Evolutionary conservation across 2,329 filamentous ascomycete genomes (phyloP).

Genomic region (Meredithiella fracta): DNA sequence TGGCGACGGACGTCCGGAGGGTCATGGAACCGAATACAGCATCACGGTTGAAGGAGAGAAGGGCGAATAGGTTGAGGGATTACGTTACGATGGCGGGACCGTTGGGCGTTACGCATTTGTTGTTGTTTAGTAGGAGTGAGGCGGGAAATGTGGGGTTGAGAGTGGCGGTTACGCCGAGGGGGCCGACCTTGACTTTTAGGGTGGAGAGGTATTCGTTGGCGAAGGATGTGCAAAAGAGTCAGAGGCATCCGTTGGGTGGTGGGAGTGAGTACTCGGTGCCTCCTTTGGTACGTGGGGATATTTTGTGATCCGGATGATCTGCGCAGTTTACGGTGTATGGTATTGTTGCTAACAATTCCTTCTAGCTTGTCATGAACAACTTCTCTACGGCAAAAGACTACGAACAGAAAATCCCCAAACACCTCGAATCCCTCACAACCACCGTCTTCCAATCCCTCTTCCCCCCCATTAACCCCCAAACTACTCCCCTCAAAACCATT

Average conservation of each 20-base stretch:
- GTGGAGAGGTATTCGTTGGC: constrained; percentile 89
- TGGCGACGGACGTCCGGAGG: constrained; percentile 74
- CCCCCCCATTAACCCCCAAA: constrained; percentile 84
- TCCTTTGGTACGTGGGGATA: constrained; percentile 46
- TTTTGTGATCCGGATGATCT: background rate
- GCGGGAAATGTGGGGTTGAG: constrained; percentile 86
- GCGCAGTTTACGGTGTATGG: background rate
- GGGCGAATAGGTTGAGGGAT: constrained; percentile 75
- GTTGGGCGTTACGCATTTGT: constrained; percentile 76
- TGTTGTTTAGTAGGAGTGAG: constrained; percentile 82
- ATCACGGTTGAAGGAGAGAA: constrained; percentile 71
- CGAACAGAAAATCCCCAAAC: constrained; percentile 64
- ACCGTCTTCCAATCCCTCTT: constrained; percentile 94
- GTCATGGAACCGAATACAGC: constrained; percentile 97
- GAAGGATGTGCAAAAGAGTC: constrained; percentile 72
- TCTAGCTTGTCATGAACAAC: constrained; percentile 90
- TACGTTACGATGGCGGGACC: constrained; percentile 93
- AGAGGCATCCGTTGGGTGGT: constrained; percentile 66
- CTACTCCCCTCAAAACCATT: constrained; percentile 80
- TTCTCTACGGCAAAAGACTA: constrained; percentile 50
- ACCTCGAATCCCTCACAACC: constrained; percentile 82
- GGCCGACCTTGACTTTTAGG: constrained; percentile 84
- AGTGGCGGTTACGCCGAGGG: constrained; percentile 71
- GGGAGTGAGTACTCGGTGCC: constrained; percentile 76
- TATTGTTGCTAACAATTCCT: background rate